These are phyloP conservation scores for Talaromyces amestolkiae DNA, from an alignment of 2,329 filamentous ascomycete genomes.

Conservation along the genomic window DNA sequence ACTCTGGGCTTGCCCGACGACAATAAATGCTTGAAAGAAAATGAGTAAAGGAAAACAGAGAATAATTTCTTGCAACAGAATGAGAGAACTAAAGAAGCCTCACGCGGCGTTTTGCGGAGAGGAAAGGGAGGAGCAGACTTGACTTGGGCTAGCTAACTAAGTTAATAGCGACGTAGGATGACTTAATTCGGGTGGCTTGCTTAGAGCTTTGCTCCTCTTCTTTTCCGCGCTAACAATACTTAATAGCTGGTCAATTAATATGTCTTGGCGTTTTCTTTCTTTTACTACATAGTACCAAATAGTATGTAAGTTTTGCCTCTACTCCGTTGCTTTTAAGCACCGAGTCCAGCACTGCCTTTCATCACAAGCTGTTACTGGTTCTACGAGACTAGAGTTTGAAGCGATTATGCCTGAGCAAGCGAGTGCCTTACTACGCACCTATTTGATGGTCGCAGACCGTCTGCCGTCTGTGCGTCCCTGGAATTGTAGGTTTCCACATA, in stretches of 20 bases:
- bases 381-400: background rate
- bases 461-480: background rate
- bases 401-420: background rate
- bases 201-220: slow-evolving; percentile 10
- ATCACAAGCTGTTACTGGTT: background rate
- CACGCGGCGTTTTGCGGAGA: background rate
- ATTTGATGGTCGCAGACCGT: background rate
- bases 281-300: too few species aligned
- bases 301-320: too few species aligned
- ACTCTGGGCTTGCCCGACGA: background rate
- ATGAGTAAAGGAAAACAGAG: background rate
- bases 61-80: background rate
- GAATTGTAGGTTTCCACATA: background rate
- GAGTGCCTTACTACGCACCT: background rate
- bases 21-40: background rate
- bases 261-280: background rate
- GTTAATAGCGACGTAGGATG: background rate
- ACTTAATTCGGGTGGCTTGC: slow-evolving; percentile 15
- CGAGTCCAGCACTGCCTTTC: background rate
- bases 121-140: background rate
- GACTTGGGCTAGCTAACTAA: background rate
- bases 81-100: background rate
- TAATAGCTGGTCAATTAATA: background rate
- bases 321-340: background rate
- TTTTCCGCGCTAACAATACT: background rate